phyloP scores from a whole-genome alignment of 805 yeast genomes.

The Myxozyma vanderwaltii region DNA sequence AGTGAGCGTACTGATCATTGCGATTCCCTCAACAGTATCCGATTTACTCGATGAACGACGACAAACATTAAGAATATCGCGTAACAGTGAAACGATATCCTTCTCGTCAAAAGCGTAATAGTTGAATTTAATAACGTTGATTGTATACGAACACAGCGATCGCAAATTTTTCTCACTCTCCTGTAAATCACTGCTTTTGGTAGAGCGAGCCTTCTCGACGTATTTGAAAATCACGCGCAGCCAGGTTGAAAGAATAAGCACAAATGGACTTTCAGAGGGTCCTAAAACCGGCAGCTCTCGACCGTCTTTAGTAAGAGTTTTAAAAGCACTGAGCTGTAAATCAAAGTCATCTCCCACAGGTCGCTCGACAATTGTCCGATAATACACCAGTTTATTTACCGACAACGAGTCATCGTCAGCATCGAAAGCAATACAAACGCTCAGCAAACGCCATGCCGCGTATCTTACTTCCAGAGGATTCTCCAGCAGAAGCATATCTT shows the following conservation, averaged over 20 bases:
- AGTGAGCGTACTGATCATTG: constrained; percentile 49
- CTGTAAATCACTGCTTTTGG: not conserved
- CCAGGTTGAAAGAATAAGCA: constrained; percentile 47
- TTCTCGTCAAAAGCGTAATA: constrained; percentile 49
- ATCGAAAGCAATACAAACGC: constrained; percentile 57
- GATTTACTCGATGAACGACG: constrained; percentile 45
- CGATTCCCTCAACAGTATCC: constrained; percentile 47
- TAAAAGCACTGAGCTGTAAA: constrained; percentile 52
- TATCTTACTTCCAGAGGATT: constrained; percentile 46
- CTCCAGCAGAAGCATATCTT: constrained; percentile 51
- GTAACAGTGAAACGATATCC: constrained; percentile 45
- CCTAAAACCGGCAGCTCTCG: constrained; percentile 55
- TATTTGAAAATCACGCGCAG: constrained; percentile 41
- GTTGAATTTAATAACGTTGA: constrained; percentile 53
- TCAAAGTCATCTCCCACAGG: constrained; percentile 55
- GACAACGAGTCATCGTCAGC: constrained; percentile 47
- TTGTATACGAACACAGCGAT: constrained; percentile 39
- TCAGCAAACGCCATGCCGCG: constrained; percentile 56
- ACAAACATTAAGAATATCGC: constrained; percentile 46
- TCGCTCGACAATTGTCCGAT: constrained; percentile 58
- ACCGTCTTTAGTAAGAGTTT: constrained; percentile 55
- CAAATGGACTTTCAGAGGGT: constrained; percentile 49
- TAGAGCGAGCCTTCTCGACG: constrained; percentile 26
- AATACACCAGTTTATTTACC: constrained; percentile 57
- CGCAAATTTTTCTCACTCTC: constrained; percentile 38